Evolutionary conservation across 2,329 filamentous ascomycete species (phyloP).

Genomic region (Orbilia oligospora): DNA sequence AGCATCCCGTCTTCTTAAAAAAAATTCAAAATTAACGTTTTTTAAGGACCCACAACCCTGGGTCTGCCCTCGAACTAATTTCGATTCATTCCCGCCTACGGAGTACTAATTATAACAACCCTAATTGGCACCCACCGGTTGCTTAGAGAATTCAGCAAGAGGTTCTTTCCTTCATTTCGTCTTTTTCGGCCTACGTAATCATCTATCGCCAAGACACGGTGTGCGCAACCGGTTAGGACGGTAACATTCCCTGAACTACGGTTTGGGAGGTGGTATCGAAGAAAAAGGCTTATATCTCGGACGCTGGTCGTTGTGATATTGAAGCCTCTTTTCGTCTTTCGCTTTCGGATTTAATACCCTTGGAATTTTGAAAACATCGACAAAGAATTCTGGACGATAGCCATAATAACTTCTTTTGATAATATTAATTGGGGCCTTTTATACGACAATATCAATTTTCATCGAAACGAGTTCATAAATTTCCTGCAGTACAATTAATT

Average conservation of each 20-base stretch:
- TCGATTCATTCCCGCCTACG: background rate
- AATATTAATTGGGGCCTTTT: background rate
- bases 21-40: background rate
- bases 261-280: background rate
- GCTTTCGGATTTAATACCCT: background rate
- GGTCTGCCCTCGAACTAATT: background rate
- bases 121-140: background rate
- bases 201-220: conserved; percentile 13
- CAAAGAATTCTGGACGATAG: background rate
- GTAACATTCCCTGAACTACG: background rate
- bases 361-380: background rate
- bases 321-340: background rate
- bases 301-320: conserved; percentile 7
- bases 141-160: background rate
- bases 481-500: background rate
- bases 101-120: conserved; percentile 15
- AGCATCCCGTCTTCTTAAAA: background rate
- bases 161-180: background rate
- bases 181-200: conserved; percentile 17
- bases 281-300: conserved; percentile 26
- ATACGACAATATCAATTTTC: background rate
- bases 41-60: background rate
- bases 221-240: background rate
- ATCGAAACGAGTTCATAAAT: background rate
- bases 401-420: background rate